Conservation (phyloP, 1,284 basidiomycete genomes). For the Filobasidium uniguttulatum region DNA sequence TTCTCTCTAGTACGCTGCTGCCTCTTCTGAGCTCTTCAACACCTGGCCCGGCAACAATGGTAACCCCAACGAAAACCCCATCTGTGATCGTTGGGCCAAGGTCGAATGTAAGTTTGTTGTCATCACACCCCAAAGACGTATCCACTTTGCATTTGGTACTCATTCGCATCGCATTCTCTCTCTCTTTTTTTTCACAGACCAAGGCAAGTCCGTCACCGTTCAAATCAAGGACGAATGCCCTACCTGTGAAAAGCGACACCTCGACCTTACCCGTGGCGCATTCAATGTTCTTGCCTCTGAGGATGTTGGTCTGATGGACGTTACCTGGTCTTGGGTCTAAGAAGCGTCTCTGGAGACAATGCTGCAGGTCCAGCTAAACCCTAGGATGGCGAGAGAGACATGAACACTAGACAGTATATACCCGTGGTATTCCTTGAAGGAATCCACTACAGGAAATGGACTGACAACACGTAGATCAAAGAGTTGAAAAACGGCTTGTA, state of each 20-base stretch:
- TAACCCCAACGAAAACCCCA: slow-evolving; percentile 42
- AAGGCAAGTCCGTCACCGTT: slow-evolving; percentile 35
- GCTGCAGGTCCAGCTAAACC: background rate
- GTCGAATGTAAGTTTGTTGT: slow-evolving; percentile 16
- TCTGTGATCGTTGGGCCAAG: slow-evolving; percentile 38
- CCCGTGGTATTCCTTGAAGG: too few relatives aligned
- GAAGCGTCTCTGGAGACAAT: slow-evolving; percentile 2
- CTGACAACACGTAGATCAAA: too few relatives aligned
- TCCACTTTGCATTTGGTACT: background rate
- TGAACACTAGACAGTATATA: background rate
- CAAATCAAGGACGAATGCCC: slow-evolving; percentile 40
- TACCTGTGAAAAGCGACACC: slow-evolving; percentile 34
- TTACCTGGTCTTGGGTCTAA: slow-evolving; percentile 25
- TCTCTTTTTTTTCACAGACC: slow-evolving; percentile 18
- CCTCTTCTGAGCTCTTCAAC: slow-evolving; percentile 36
- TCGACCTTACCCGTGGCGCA: slow-evolving; percentile 39
- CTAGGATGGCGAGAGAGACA: background rate
- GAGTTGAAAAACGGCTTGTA: too few relatives aligned
- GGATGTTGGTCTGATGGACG: slow-evolving; percentile 24
- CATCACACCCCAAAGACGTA: background rate
- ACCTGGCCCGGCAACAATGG: slow-evolving; percentile 35
- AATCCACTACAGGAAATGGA: too few relatives aligned
- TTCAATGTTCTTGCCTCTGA: slow-evolving; percentile 36
- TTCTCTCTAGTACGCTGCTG: slow-evolving; percentile 34
- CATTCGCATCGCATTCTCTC: background rate